phyloP scores from a whole-genome alignment of 805 yeast species.

The Saturnispora zaruensis region DNA sequence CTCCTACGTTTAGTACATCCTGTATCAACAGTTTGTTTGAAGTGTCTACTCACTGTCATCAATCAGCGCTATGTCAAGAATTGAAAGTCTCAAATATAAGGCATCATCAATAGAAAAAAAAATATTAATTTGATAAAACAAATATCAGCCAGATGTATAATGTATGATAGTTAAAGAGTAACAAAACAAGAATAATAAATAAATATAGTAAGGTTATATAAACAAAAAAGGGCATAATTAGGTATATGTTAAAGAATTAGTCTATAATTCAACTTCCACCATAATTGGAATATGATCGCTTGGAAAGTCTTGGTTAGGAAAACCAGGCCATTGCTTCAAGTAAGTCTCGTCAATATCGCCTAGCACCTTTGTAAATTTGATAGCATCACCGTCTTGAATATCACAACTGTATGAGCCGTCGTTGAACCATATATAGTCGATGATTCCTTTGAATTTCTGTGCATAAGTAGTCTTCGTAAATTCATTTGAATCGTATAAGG shows the following conservation, averaged over 20 bases:
- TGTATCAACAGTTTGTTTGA: background rate
- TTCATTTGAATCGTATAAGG: constrained; percentile 16
- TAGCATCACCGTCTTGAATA: constrained; percentile 27
- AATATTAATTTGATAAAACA: background rate
- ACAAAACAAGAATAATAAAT: background rate
- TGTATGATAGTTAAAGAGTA: background rate
- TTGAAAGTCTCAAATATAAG: background rate
- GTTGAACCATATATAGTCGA: constrained; percentile 50
- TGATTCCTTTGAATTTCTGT: constrained; percentile 40
- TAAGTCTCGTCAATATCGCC: constrained; percentile 39
- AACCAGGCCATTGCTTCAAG: constrained; percentile 28
- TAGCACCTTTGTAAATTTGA: constrained; percentile 37
- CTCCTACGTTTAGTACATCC: background rate
- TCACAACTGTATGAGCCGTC: constrained; percentile 8
- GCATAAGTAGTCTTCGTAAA: constrained; percentile 39
- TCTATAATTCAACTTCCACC: constrained; percentile 19
- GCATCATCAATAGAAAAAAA: background rate
- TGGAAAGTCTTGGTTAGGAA: constrained; percentile 53
- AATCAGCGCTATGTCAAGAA: background rate
- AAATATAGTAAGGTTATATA: background rate
- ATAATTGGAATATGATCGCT: constrained; percentile 37
- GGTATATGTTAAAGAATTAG: background rate
- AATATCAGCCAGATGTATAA: background rate
- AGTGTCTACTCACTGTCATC: constrained; percentile 14
- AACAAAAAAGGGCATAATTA: background rate